Evolutionary conservation across 2,329 filamentous ascomycete genomes (phyloP).

Genomic region (Beauveria medogensis): DNA sequence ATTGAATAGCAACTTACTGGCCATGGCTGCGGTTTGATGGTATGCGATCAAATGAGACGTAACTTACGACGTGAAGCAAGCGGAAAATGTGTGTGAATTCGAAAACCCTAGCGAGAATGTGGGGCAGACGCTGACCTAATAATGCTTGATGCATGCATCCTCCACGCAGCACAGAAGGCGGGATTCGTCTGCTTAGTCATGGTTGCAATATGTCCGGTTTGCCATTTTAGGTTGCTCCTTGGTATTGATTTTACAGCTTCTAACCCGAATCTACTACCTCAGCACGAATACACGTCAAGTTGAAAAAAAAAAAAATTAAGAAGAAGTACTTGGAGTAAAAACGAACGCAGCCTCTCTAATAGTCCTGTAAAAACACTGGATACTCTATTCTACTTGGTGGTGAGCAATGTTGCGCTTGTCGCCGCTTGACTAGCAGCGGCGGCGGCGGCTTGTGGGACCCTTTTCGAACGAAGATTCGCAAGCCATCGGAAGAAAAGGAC

Average conservation of each 20-base stretch:
- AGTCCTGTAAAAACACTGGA: background rate
- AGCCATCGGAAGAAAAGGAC: constrained; percentile 79
- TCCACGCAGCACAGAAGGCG: too few species aligned
- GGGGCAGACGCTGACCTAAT: constrained; percentile 20
- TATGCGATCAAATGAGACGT: constrained; percentile 11
- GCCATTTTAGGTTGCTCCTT: too few species aligned
- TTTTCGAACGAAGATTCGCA: constrained; percentile 59
- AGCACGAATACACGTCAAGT: background rate
- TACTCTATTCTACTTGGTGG: constrained; percentile 2
- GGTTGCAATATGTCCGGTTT: too few species aligned
- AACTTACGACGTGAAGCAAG: constrained; percentile 17
- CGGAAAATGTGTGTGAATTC: constrained; percentile 16
- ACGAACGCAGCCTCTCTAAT: background rate
- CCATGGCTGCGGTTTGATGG: constrained; percentile 30
- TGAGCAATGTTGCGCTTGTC: background rate
- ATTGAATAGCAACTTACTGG: constrained; percentile 26
- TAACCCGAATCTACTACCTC: too few species aligned
- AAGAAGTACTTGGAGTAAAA: background rate
- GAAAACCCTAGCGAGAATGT: constrained; percentile 16
- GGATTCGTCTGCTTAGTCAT: too few species aligned
- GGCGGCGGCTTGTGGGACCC: constrained; percentile 59
- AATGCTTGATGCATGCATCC: too few species aligned
- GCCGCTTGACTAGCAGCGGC: constrained; percentile 38
- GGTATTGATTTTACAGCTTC: too few species aligned
- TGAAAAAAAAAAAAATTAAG: background rate